phyloP scores from a whole-genome alignment of 805 yeast species.

The Saturnispora serradocipensis region DNA sequence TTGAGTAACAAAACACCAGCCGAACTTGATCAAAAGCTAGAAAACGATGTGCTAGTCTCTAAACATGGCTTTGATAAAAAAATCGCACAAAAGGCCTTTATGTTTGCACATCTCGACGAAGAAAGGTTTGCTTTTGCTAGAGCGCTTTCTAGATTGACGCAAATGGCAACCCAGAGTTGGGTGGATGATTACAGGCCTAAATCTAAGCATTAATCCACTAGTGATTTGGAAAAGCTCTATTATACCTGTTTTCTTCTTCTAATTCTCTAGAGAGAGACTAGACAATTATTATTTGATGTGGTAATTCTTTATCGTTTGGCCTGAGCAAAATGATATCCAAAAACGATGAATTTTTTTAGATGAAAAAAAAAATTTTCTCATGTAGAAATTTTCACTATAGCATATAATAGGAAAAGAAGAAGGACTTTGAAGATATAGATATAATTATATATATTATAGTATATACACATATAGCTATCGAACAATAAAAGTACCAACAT shows the following conservation, averaged over 20 bases:
- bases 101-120: conserved; percentile 80
- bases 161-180: conserved; percentile 94
- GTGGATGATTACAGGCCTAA: conserved; percentile 35
- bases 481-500: background rate
- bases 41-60: conserved; percentile 54
- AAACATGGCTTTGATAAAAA: conserved; percentile 70
- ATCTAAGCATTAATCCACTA: background rate
- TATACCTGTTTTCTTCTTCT: no score
- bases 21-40: conserved; percentile 24
- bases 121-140: conserved; percentile 96
- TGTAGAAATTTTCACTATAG: background rate
- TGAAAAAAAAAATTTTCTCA: background rate
- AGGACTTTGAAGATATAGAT: background rate
- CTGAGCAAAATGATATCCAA: background rate
- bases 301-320: no score
- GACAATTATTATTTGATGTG: background rate
- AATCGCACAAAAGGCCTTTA: conserved; percentile 58
- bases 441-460: background rate
- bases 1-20: conserved; percentile 22
- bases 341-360: background rate
- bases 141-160: conserved; percentile 82
- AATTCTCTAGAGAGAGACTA: no score
- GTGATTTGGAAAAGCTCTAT: background rate
- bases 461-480: no score
- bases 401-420: background rate